Evolutionary conservation across 108 stramenopile genomes (phyloP), one percentile per base, ranked within the genome.

Genomic region (Skeletonema grethae): DNA sequence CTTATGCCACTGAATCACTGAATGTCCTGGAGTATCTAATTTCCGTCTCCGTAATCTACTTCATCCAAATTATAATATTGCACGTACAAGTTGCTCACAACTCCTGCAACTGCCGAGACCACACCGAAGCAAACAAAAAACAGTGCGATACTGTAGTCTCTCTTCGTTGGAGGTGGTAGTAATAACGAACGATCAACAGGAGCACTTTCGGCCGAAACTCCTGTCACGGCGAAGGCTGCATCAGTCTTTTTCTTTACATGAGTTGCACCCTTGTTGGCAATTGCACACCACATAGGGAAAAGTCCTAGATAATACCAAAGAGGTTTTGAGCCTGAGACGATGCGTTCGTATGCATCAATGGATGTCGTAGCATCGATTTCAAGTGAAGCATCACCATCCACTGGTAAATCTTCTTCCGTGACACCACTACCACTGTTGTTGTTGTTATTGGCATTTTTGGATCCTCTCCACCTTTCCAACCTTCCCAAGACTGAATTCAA

Each of bases 91-190:
- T 94, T 94, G 57, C 79, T 84, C 9, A 75, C 24, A 8, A 94
- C 48, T 36, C 93, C 93, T 16, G 84, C 90, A 1, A 88, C 69
- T 12, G 77, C 70, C 2, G 88, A 86, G 55, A 91, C 65, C 7
- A 76, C 20, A 35, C 93, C 93, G 85, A 94, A 91, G 5, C 83
- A 13, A 16, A 94, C 69, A 60, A 94, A 91, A 46, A 94, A 88
- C 5, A 91, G 81, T 16, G 77, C 73, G 30, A 90, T 67, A 58
- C 45, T 70, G 24, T 73, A 89, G 63, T 90, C 89, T 16, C 72
- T 46, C 28, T 70, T 86, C 5, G 72, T 64, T 20, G 92, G 86
- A 57, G 67, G 16, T 10, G 75, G 75, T 29, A 80, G 32, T 2
- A 75, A 45, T 16, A 65, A 63, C 43, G 76, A 63, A 18, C 62